Evolutionary conservation across 495 filamentous ascomycete genomes (phyloP).

Genomic region (Glonium stellatum): DNA sequence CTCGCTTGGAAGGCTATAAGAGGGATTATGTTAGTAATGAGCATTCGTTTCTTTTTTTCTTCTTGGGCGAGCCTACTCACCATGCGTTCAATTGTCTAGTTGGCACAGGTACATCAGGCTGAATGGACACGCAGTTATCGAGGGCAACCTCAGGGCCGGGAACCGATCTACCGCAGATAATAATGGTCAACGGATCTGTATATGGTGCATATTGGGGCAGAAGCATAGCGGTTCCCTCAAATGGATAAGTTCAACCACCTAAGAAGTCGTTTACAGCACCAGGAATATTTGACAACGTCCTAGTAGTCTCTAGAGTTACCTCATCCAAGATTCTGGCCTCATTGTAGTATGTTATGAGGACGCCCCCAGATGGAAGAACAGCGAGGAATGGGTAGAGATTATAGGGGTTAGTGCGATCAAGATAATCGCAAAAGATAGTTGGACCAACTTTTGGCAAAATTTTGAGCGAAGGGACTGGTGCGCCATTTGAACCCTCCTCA

Average conservation of each 20-base stretch:
- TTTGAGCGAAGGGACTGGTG: constrained; percentile 52
- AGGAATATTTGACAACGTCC: constrained; percentile 52
- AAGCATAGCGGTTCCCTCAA: constrained; percentile 52
- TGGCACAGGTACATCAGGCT: constrained; percentile 50
- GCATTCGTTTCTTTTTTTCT: too few relatives aligned
- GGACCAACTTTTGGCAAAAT: constrained; percentile 47
- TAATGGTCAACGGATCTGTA: constrained; percentile 45
- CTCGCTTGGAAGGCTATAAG: constrained; percentile 49
- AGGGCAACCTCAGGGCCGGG: constrained; percentile 43
- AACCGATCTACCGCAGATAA: constrained; percentile 58
- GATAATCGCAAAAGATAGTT: constrained; percentile 50
- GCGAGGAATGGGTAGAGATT: constrained; percentile 57
- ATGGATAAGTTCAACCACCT: constrained; percentile 56
- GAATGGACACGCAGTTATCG: constrained; percentile 59
- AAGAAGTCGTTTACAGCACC: constrained; percentile 51
- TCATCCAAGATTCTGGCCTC: constrained; percentile 56
- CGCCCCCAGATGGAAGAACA: constrained; percentile 53
- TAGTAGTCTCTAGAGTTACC: constrained; percentile 47
- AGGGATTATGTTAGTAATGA: neutral
- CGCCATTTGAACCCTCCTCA: constrained; percentile 54
- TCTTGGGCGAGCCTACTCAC: constrained; percentile 15
- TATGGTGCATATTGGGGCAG: constrained; percentile 54
- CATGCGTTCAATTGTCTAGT: constrained; percentile 60
- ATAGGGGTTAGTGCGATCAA: constrained; percentile 57
- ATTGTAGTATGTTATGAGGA: constrained; percentile 61